Evolutionary conservation across 1,139 yeast species (phyloP).

Genomic region (Yamadazyma atmosphaerica): DNA sequence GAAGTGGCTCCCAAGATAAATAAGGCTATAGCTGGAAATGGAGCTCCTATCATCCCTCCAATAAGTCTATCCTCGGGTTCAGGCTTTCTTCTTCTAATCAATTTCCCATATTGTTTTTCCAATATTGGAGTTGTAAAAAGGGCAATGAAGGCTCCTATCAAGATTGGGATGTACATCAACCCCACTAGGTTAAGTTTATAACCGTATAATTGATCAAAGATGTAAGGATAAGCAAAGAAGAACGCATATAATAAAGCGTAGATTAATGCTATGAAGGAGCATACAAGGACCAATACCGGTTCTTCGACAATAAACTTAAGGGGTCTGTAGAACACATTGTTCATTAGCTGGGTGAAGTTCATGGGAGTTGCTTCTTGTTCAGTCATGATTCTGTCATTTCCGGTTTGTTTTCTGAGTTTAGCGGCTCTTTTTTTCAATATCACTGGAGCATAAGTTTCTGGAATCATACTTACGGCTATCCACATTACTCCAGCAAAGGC

Average conservation of each 20-base stretch:
- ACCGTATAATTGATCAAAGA: conserved; percentile 65
- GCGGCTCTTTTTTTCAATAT: conserved; percentile 74
- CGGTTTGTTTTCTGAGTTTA: conserved; percentile 73
- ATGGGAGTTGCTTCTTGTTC: conserved; percentile 85
- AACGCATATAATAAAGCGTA: conserved; percentile 87
- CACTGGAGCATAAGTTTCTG: conserved; percentile 91
- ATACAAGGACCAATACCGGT: conserved; percentile 80
- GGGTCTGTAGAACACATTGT: conserved; percentile 73
- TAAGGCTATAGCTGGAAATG: conserved; percentile 83
- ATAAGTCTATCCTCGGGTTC: conserved; percentile 84
- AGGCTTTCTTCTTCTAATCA: conserved; percentile 60
- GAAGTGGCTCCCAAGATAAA: conserved; percentile 91
- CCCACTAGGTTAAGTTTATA: conserved; percentile 72
- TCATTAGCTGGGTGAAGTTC: conserved; percentile 60
- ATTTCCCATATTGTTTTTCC: conserved; percentile 57
- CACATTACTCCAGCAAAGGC: conserved; percentile 88
- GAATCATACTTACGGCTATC: conserved; percentile 60
- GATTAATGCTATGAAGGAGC: conserved; percentile 82
- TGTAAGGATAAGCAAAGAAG: conserved; percentile 86
- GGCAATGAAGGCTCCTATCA: conserved; percentile 80
- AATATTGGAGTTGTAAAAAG: conserved; percentile 69
- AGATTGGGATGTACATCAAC: conserved; percentile 80
- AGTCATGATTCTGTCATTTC: conserved; percentile 81
- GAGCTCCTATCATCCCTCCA: conserved; percentile 90
- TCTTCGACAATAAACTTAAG: conserved; percentile 71